Evolutionary conservation across 2,329 filamentous ascomycete genomes (phyloP).

Genomic region (Lasiodiplodia sp.): DNA sequence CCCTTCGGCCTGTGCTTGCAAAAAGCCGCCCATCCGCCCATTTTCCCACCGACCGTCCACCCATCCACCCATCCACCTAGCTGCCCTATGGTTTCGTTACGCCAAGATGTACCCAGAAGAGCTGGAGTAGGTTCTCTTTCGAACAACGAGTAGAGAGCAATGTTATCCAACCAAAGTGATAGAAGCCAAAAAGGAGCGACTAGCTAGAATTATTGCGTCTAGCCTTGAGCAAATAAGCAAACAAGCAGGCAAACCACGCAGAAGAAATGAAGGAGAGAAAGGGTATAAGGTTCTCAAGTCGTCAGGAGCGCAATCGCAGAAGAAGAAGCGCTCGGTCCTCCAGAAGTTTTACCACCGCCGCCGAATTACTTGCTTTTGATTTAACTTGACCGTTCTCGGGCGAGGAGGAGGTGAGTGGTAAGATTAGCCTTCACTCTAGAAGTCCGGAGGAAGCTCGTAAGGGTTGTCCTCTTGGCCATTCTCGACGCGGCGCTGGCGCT

Average conservation of each 20-base stretch:
- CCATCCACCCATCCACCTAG: no score
- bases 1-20: no score
- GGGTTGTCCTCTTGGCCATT: conserved; percentile 17
- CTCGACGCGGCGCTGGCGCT: conserved; percentile 9
- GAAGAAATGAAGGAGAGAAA: not conserved
- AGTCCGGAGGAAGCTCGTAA: conserved; percentile 26
- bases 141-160: not conserved
- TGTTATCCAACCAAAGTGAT: not conserved
- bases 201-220: not conserved
- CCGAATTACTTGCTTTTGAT: not conserved
- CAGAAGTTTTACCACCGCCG: not conserved
- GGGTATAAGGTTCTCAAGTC: conserved; percentile 19
- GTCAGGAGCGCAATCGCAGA: not conserved
- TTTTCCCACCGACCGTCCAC: no score
- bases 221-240: not conserved
- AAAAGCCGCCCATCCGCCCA: not conserved
- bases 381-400: not conserved
- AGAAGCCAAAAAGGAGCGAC: conserved; percentile 13
- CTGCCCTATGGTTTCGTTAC: not conserved
- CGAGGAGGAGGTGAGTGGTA: not conserved
- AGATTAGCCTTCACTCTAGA: not conserved
- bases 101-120: not conserved
- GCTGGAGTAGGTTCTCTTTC: not conserved
- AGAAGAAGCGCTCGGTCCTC: not conserved
- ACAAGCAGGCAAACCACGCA: not conserved